These are phyloP conservation scores for Fusarium xyrophilum DNA, from an alignment of 2,329 filamentous ascomycete genomes.

Conservation along the genomic window DNA sequence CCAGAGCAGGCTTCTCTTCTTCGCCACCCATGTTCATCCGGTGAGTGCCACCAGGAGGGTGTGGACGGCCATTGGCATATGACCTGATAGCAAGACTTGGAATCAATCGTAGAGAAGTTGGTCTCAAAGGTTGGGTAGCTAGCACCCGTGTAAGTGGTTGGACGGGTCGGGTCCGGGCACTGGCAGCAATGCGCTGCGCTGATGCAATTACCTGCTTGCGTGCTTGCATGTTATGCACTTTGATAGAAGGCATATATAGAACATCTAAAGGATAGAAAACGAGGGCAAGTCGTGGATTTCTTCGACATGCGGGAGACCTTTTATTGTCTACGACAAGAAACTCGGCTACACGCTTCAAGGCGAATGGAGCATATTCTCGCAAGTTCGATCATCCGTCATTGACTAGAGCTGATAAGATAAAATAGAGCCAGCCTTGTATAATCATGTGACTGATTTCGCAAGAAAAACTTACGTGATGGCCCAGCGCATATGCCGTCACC, in stretches of 20 bases:
- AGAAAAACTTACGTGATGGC: not conserved
- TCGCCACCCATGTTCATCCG: constrained; percentile 85
- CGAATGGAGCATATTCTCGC: constrained; percentile 49
- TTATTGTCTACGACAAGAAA: constrained; percentile 33
- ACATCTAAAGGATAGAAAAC: not conserved
- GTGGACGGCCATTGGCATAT: constrained; percentile 77
- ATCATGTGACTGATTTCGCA: constrained; percentile 44
- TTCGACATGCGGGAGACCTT: constrained; percentile 5
- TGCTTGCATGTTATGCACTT: constrained; percentile 49
- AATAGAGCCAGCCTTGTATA: constrained; percentile 29
- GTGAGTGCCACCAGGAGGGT: constrained; percentile 90
- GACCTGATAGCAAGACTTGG: constrained; percentile 54
- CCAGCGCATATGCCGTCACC: not conserved
- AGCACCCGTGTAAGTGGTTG: constrained; percentile 42
- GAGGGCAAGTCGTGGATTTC: constrained; percentile 5
- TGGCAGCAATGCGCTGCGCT: constrained; percentile 48
- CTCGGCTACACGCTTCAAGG: constrained; percentile 39
- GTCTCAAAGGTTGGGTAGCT: constrained; percentile 33
- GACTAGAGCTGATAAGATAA: constrained; percentile 2
- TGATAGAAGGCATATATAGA: constrained; percentile 7
- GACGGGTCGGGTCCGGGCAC: constrained; percentile 41
- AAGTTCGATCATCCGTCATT: constrained; percentile 45
- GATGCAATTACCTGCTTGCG: constrained; percentile 50
- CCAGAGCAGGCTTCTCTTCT: constrained; percentile 83
- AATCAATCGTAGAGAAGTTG: constrained; percentile 42